phyloP scores from a whole-genome alignment of 2,329 filamentous ascomycete species.

The Dothidotthia symphoricarpi region DNA sequence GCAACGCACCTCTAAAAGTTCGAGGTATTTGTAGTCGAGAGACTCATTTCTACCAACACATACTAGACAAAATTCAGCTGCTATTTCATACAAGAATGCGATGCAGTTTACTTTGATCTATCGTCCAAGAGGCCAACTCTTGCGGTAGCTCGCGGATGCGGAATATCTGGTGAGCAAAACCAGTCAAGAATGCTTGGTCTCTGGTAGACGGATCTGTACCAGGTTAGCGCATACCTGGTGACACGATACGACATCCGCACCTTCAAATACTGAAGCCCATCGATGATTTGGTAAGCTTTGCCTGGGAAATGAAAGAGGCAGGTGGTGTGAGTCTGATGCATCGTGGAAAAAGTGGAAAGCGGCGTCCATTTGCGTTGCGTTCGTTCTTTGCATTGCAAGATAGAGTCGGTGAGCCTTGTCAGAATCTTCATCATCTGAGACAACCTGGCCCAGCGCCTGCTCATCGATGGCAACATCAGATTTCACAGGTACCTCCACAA shows the following conservation, averaged over 20 bases:
- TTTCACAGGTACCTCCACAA: slow-evolving; percentile 10
- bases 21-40: slow-evolving; percentile 39
- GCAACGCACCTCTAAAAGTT: slow-evolving; percentile 27
- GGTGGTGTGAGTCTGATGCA: slow-evolving; percentile 2
- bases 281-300: slow-evolving; percentile 28
- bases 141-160: slow-evolving; percentile 37
- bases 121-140: slow-evolving; percentile 46
- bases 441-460: slow-evolving; percentile 24
- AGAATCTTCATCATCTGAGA: slow-evolving; percentile 71
- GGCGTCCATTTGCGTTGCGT: slow-evolving; percentile 55
- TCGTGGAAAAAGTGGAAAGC: slow-evolving; percentile 56
- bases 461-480: slow-evolving; percentile 18
- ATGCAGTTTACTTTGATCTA: slow-evolving; percentile 33
- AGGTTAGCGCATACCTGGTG: slow-evolving; percentile 8
- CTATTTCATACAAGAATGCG: not conserved
- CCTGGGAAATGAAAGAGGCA: slow-evolving; percentile 13
- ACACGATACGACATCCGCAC: slow-evolving; percentile 10
- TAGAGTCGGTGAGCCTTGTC: slow-evolving; percentile 56
- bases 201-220: slow-evolving; percentile 23
- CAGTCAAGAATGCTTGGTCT: slow-evolving; percentile 44
- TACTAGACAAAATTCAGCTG: slow-evolving; percentile 26
- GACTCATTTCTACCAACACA: slow-evolving; percentile 31
- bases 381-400: slow-evolving; percentile 60
- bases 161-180: slow-evolving; percentile 44
- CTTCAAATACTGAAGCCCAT: slow-evolving; percentile 37